Conservation (phyloP, 2,329 filamentous ascomycete genomes). For the Colletotrichum endophyticum region DNA sequence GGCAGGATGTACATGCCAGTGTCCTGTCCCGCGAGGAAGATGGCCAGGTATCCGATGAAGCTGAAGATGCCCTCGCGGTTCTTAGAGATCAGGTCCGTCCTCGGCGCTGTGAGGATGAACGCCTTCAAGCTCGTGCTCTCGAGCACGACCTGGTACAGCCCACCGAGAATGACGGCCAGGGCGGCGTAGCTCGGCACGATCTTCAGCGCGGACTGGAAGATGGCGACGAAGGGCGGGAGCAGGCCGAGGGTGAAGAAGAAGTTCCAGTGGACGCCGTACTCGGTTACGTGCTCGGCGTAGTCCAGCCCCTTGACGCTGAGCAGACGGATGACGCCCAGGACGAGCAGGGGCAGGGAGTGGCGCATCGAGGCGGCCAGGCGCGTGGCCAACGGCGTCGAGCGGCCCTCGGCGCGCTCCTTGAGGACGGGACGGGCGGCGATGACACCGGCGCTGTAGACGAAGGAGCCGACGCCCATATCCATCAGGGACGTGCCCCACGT, state of each 20-base stretch:
- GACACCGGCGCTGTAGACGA: conserved; percentile 92
- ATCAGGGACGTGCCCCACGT: conserved; percentile 99
- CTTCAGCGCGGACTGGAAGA: conserved; percentile 76
- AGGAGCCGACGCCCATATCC: conserved; percentile 96
- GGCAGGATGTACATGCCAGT: conserved; percentile 82
- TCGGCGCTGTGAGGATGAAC: conserved; percentile 82
- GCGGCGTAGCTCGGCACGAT: conserved; percentile 78
- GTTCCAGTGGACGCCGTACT: conserved; percentile 99
- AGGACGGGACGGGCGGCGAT: conserved; percentile 86
- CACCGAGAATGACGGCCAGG: conserved; percentile 72
- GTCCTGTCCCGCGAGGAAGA: conserved; percentile 89
- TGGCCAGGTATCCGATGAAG: conserved; percentile 90
- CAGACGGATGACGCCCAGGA: conserved; percentile 80
- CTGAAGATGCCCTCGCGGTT: conserved; percentile 97
- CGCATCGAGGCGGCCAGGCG: conserved; percentile 73
- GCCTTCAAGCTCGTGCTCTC: conserved; percentile 80
- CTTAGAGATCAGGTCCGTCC: conserved; percentile 80
- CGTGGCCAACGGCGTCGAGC: conserved; percentile 51
- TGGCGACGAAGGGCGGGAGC: conserved; percentile 84
- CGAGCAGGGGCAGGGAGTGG: conserved; percentile 82
- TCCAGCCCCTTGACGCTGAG: conserved; percentile 92
- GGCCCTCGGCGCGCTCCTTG: conserved; percentile 66
- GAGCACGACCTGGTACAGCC: conserved; percentile 76
- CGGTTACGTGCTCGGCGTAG: conserved; percentile 95
- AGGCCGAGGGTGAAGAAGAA: conserved; percentile 97